Evolutionary conservation across 1,139 yeast species (phyloP).

Genomic region (Casaregolazyma suthepensis): DNA sequence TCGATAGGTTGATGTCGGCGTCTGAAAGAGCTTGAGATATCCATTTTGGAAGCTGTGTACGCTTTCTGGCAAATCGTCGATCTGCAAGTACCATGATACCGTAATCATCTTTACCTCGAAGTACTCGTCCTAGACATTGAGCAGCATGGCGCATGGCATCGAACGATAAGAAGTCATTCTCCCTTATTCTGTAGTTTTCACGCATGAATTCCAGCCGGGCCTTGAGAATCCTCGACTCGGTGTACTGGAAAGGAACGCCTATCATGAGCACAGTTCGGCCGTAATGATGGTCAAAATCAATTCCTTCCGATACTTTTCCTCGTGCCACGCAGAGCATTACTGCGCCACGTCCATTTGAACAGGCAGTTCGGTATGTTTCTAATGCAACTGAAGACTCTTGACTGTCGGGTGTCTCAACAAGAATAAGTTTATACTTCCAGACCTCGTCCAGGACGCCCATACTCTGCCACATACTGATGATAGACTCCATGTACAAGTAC

Average conservation of each 20-base stretch:
- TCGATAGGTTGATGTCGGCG: constrained; percentile 85
- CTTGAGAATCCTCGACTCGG: constrained; percentile 90
- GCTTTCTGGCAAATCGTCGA: constrained; percentile 80
- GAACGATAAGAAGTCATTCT: constrained; percentile 89
- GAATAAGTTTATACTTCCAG: constrained; percentile 90
- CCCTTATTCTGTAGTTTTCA: constrained; percentile 87
- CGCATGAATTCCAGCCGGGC: constrained; percentile 91
- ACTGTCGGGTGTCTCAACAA: constrained; percentile 99
- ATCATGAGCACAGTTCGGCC: constrained; percentile 98
- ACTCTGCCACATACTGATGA: constrained; percentile 95
- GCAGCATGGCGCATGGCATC: constrained; percentile 99
- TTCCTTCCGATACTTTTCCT: constrained; percentile 98
- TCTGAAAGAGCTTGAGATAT: constrained; percentile 87
- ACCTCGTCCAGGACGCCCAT: constrained; percentile 98
- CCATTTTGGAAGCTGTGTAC: constrained; percentile 92
- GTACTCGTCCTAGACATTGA: constrained; percentile 92
- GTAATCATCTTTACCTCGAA: constrained; percentile 96
- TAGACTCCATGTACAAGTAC: constrained; percentile 94
- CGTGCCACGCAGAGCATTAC: constrained; percentile 94
- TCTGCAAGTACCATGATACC: constrained; percentile 98
- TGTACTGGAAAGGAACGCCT: constrained; percentile 98
- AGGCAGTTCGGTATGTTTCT: constrained; percentile 93
- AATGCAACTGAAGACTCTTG: constrained; percentile 94
- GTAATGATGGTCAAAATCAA: constrained; percentile 97
- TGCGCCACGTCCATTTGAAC: constrained; percentile 97